Base-by-base conservation (phyloP, 176 grass and related monocot genomes). In the Alopecurus myosuroides region DNA sequence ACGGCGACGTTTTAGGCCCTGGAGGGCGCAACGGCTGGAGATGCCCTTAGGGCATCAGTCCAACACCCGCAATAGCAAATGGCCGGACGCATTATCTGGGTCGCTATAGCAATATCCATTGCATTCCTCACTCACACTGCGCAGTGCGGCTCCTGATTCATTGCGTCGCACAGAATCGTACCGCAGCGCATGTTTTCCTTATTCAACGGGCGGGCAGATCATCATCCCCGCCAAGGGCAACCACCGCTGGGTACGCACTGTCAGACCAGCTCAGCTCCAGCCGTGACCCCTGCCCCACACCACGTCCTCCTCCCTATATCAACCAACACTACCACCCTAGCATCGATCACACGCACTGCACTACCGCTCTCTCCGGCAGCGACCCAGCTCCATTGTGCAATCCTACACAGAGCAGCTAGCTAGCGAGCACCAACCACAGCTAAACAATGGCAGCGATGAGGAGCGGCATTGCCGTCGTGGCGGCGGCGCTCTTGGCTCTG, bases 191-290 rank as follows among this genome's bases (percentile, higher is more conserved):
- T 63, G 75, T 66, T 77, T 10, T 15, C 70, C 70, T 62, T 40
- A 82, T 82, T 89, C 83, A 61, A 41, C 78, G 51, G 34, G 34
- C 75, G 11, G 19, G 35, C 28, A 34, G 26, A 50, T 50, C 83
- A 73, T 89, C 78, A 72, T 62, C 83, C 26, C 20, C 35, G 9
- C 44, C 46, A 49, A 49, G 14, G 22, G 88, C 88, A 86, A 65
- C 84, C 84, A 90, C 88, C 78, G 78, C 46, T 52, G 18, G 23
- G 29, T 76, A 61, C 67, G 48, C 80, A 69, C 36, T 77, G 33
- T 64, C 49, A 42, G 14, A 80, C 85, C 86, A 91, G 85, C 89
- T 88, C 85, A 88, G 26, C 77, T 85, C 85, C 89, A 91, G 77
- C 88, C 84, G 5, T 65, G 79, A 78, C 36, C 5, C 37, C 51